These are phyloP conservation scores for Neofusicoccum ribis DNA, from an alignment of 2,329 filamentous ascomycete species.

Conservation along the genomic window DNA sequence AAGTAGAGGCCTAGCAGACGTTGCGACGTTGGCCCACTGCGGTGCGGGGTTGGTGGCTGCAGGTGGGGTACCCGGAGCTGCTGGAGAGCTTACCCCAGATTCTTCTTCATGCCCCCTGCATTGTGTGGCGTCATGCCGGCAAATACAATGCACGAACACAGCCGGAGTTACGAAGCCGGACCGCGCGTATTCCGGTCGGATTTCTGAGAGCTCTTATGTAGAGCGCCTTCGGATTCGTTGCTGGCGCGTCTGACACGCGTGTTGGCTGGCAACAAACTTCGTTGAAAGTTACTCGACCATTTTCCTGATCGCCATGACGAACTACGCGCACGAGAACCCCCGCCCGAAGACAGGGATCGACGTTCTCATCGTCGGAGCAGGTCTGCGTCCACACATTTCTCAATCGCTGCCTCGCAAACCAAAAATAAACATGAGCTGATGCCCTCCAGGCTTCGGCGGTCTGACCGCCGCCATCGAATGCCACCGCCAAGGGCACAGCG, in stretches of 20 bases:
- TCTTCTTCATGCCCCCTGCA: slow-evolving; percentile 13
- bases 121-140: slow-evolving; percentile 19
- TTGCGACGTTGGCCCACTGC: background rate
- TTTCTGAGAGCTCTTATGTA: background rate
- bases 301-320: slow-evolving; percentile 2
- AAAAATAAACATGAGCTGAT: background rate
- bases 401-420: background rate
- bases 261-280: no score
- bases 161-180: slow-evolving; percentile 20
- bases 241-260: no score
- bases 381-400: slow-evolving; percentile 30
- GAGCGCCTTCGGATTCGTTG: no score
- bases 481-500: slow-evolving; percentile 60
- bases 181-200: slow-evolving; percentile 24
- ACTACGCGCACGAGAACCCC: slow-evolving; percentile 22
- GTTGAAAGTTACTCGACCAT: no score
- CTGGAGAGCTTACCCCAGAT: slow-evolving; percentile 17
- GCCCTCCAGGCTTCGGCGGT: slow-evolving; percentile 58
- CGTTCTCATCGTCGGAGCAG: slow-evolving; percentile 51
- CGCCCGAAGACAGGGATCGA: slow-evolving; percentile 50
- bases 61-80: background rate
- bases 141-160: slow-evolving; percentile 23
- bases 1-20: background rate
- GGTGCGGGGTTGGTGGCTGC: background rate
- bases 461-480: slow-evolving; percentile 65